Conservation (phyloP, 2,329 filamentous ascomycete species). For the Cercospora zeina region DNA sequence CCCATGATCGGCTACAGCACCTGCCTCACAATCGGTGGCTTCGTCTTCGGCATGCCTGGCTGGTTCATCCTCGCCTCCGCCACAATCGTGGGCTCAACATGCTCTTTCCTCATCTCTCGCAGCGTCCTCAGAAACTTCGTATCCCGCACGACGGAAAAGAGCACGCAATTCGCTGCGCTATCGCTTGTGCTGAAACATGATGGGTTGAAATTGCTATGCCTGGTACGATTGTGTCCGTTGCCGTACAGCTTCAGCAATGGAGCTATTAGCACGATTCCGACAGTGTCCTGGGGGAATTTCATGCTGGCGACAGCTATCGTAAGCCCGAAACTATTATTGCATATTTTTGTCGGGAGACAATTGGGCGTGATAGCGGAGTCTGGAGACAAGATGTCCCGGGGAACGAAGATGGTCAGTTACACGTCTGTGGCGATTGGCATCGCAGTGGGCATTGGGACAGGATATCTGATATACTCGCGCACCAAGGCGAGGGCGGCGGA, state of each 20-base stretch:
- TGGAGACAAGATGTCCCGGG: constrained; percentile 76
- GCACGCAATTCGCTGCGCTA: constrained; percentile 85
- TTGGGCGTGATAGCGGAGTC: constrained; percentile 80
- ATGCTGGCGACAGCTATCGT: constrained; percentile 78
- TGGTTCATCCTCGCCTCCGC: constrained; percentile 82
- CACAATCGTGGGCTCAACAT: constrained; percentile 74
- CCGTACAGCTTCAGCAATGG: constrained; percentile 94
- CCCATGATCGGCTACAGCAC: constrained; percentile 86
- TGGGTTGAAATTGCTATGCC: constrained; percentile 81
- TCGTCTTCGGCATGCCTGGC: constrained; percentile 72
- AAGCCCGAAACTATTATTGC: constrained; percentile 82
- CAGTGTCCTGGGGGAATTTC: constrained; percentile 74
- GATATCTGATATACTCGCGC: constrained; percentile 78
- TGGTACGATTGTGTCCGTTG: constrained; percentile 88
- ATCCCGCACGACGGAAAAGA: constrained; percentile 73
- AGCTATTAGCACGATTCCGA: constrained; percentile 90
- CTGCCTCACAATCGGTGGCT: constrained; percentile 67
- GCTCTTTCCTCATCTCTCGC: constrained; percentile 76
- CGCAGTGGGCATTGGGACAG: constrained; percentile 70
- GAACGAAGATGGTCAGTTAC: constrained; percentile 81
- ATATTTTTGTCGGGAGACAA: constrained; percentile 86
- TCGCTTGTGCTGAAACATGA: constrained; percentile 86
- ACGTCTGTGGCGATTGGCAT: constrained; percentile 72
- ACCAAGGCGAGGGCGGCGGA: constrained; percentile 53
- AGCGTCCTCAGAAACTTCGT: constrained; percentile 78